Evolutionary conservation across 1,284 basidiomycete genomes (phyloP).

Genomic region (Erythrobasidium hasegawianum): DNA sequence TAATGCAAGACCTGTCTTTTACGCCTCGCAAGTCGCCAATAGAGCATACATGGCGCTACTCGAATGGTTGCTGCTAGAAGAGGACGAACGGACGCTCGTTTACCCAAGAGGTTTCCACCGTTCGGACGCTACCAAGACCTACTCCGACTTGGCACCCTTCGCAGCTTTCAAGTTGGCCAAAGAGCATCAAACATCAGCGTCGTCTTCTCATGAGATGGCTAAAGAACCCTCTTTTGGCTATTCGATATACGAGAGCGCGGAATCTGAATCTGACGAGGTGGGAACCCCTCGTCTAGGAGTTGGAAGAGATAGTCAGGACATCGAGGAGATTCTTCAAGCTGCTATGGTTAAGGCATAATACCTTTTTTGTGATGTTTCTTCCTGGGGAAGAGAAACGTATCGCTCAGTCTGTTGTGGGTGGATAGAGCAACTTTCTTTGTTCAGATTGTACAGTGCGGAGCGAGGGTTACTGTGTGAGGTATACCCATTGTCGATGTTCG

Average conservation of each 20-base stretch:
- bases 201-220: too few species aligned
- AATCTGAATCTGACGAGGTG: slow-evolving; percentile 1
- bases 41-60: background rate
- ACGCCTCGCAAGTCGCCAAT: background rate
- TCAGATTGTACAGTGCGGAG: too few species aligned
- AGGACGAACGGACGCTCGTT: background rate
- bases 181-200: too few species aligned
- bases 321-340: background rate
- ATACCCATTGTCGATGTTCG: too few species aligned
- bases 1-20: background rate
- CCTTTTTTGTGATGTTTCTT: too few species aligned
- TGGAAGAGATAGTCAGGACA: background rate
- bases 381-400: too few species aligned
- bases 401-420: too few species aligned
- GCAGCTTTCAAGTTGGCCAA: too few species aligned
- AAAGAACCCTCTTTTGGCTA: slow-evolving; percentile 12
- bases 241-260: background rate
- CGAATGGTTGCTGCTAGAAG: background rate
- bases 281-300: background rate
- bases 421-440: too few species aligned
- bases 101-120: background rate
- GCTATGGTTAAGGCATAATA: background rate
- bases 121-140: background rate
- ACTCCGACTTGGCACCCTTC: too few species aligned
- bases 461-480: too few species aligned